Evolutionary conservation across 2,329 filamentous ascomycete species (phyloP), one percentile per base, ranked within the genome.

Genomic region (Amauroascus niger): DNA sequence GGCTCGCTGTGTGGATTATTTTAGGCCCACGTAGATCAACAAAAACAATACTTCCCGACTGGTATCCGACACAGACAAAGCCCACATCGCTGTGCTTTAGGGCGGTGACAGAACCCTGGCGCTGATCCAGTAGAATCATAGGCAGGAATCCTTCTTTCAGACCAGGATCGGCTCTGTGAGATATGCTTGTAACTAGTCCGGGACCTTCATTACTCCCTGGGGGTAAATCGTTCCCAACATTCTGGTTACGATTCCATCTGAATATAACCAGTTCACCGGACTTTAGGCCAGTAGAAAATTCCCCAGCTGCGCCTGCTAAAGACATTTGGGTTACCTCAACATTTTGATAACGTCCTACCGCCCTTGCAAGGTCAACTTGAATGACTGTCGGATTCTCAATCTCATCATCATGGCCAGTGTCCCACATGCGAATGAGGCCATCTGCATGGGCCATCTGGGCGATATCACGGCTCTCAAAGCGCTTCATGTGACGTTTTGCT

Each of bases 381-480:
- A 97, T 73, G 51, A 88, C 78, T 3, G 77, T 76, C 11, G 81
- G 78, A 63, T 97, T 97, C 68, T 98, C 93, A 49, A 98, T 86
- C 63, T 96, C 88, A 64, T 98, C 93, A 13, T 82, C 87, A 63
- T 95, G 87, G 0, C 93, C 93, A 18, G 85, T 81, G 69, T 98
- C 93, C 89, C 90, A 98, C 6, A 97, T 75, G 30, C 90, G 79
- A n/a, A 98, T 76, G 0, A 87, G 94, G 51, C 90, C 88, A 69
- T 98, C 93, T 2, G 85, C 88, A 67, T 98, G 91, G 0, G 88
- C 85, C 3, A 87, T 88, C 57, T 91, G 86, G 6, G 95, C 79
- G 43, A 97, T 80, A 54, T 89, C 95, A 46, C 93, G 81, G 57
- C 83, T 79, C 63, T 95, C 89, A 61, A 87, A 90, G 57, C 87